These are phyloP conservation scores for Zygosaccharomyces pseudorouxii DNA, from an alignment of 805 yeast genomes.

Conservation along the genomic window DNA sequence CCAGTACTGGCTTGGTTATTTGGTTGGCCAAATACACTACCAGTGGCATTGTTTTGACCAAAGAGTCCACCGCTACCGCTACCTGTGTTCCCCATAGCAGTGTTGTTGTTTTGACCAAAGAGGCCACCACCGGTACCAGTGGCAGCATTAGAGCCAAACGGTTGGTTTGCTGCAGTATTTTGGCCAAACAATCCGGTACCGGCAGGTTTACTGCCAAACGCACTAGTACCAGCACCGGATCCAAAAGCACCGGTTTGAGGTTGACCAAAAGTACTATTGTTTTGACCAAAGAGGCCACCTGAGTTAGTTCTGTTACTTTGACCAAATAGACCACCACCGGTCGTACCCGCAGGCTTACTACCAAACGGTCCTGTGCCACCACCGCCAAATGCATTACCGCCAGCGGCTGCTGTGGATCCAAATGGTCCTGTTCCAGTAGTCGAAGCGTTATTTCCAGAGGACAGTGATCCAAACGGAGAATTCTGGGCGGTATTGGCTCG, in stretches of 20 bases:
- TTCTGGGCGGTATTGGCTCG: constrained; percentile 21
- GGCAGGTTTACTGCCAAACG: constrained; percentile 13
- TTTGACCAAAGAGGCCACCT: constrained; percentile 30
- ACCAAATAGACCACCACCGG: constrained; percentile 32
- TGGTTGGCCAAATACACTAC: constrained; percentile 13
- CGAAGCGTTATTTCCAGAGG: constrained; percentile 12
- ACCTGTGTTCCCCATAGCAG: constrained; percentile 36
- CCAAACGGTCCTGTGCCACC: constrained; percentile 41
- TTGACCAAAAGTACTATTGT: constrained; percentile 26
- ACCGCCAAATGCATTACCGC: constrained; percentile 34
- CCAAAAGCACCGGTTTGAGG: constrained; percentile 10
- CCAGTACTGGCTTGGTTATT: constrained; percentile 9
- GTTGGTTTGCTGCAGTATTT: constrained; percentile 19
- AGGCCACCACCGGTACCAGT: constrained; percentile 6
- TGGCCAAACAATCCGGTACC: constrained; percentile 32
- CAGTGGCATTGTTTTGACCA: constrained; percentile 27
- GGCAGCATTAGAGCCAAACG: constrained; percentile 7
- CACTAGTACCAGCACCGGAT: constrained; percentile 1
- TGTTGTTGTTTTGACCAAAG: not conserved
- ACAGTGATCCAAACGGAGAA: constrained; percentile 26
- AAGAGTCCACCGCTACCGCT: constrained; percentile 35
- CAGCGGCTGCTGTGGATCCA: constrained; percentile 22
- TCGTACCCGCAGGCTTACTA: constrained; percentile 22
- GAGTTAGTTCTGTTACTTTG: constrained; percentile 16
- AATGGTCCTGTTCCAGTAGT: constrained; percentile 27